Base-by-base conservation (phyloP, 139 green algal species). In the Dunaliella sp. region DNA sequence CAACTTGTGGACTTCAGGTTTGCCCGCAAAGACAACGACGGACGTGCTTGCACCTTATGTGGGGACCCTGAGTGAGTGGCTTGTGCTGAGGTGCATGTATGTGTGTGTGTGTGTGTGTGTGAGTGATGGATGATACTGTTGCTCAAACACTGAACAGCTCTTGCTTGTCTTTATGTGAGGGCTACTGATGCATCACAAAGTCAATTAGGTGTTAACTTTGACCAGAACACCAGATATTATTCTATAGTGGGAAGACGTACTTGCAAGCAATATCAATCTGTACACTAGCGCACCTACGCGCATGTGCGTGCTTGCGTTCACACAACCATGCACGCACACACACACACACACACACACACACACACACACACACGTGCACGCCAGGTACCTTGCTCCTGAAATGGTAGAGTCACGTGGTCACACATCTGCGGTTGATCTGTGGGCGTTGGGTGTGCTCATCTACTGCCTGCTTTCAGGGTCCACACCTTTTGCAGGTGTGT, bases 11-110 rank as follows among this genome's bases (percentile, higher is more conserved):
- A 92, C 87, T 88, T 93, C 36, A 86, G 91, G 33, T 95, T 96
- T 90, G 90, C 93, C 0, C 93, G 92, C 35, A 82, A 83, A 38
- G 48, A 89, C 74, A 87, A 87, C 73, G 86, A 92, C 38, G 89
- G 89, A 22, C 92, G 92, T 85, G 94, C 93, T 2, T 97, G 91
- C 87, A 97, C 94, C 34, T 78, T 98, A 34, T 97, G 95, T 36
- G 95, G 95, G 22, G 83, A 90, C 72, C 94, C 93, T 1, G 93
- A 95, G 83, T 95, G 91, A 85, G 81, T 79, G n/a, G 1, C 1
- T 32, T 37, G 38, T 36, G 80, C n/a, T n/a, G n/a, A n/a, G n/a
- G n/a, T n/a, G n/a, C n/a, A n/a, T n/a, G n/a, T n/a, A n/a, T n/a
- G n/a, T n/a, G n/a, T n/a, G n/a, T n/a, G n/a, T n/a, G n/a, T n/a